phyloP scores from a whole-genome alignment of 140 eudicot genomes.

The Ambrosia hybrid region DNA sequence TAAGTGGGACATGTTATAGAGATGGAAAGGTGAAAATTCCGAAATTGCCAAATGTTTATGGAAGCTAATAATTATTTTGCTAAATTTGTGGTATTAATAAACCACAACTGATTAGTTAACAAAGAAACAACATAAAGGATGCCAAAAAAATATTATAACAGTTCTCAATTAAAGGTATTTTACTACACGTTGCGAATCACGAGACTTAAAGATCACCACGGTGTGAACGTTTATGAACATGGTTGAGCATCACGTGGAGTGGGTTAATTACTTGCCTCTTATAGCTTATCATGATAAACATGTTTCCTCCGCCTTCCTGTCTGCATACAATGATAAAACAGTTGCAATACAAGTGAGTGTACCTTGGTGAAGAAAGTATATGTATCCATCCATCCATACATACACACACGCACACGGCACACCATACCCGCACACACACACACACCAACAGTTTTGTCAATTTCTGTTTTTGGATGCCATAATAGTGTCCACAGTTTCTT shows the following conservation, averaged over 20 bases:
- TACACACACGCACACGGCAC: neutral
- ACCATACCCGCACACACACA: neutral
- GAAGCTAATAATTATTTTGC: neutral
- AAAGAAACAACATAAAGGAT: constrained; percentile 9
- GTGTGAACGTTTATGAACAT: neutral
- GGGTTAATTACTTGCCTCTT: neutral
- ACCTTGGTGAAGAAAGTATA: neutral
- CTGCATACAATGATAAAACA: neutral
- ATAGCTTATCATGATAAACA: neutral
- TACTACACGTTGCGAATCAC: neutral
- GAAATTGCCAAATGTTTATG: neutral
- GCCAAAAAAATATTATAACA: neutral
- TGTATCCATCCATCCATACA: neutral
- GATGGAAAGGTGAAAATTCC: neutral
- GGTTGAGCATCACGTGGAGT: neutral
- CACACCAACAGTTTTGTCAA: neutral
- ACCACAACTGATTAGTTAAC: neutral
- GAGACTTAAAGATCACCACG: neutral
- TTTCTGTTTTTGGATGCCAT: too few species aligned
- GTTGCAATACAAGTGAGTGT: neutral
- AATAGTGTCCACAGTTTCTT: too few species aligned
- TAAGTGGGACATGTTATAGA: neutral
- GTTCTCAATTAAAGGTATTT: neutral
- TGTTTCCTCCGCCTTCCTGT: neutral
- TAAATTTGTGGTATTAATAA: neutral